Evolutionary conservation across 306 rosid genomes (phyloP), one percentile per base, ranked within the genome.

Genomic region (Biancaea sappan): DNA sequence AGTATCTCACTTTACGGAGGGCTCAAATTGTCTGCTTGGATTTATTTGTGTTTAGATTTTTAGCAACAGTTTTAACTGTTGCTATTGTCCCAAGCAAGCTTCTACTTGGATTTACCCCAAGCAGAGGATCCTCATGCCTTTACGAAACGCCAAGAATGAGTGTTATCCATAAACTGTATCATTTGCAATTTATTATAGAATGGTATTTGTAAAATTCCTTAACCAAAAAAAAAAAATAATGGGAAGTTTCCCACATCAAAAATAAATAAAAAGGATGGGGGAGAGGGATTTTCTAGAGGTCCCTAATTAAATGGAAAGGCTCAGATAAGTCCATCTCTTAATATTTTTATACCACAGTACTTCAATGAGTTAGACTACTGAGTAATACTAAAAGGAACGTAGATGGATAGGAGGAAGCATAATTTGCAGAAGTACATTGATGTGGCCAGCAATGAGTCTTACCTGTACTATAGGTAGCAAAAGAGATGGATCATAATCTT

Each of bases 381-480:
- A 19, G 43, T 41, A 67, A 5, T 62, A 37, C 9, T 71, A 71
- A 37, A 57, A 53, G 25, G 48, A 70, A 51, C 51, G 43, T 41
- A 44, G 35, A 31, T 51, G 37, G 9, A n/a, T 24, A 38, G n/a
- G 54, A 53, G 8, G 59, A 21, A 40, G 12, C 32, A 44, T n/a
- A 41, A 38, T 25, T 73, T 46, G 24, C 72, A 9, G 22, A 68
- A n/a, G 22, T 32, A 47, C 50, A 32, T 38, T 28, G 51, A 46
- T 19, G 56, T 16, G 38, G 54, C 31, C 38, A 74, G 54, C 4
- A 28, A 31, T 11, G 65, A 38, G 29, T 52, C 87, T 71, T 88
- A 92, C 98, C 83, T 77, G 94, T 43, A 92, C 68, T 76, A 90
- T 81, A 66, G 98, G 98, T 79, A 87, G 88, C 82, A 92, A 78